Evolutionary conservation across 129 eudicot genomes (phyloP).

Genomic region (Centaurea solstitialis): DNA sequence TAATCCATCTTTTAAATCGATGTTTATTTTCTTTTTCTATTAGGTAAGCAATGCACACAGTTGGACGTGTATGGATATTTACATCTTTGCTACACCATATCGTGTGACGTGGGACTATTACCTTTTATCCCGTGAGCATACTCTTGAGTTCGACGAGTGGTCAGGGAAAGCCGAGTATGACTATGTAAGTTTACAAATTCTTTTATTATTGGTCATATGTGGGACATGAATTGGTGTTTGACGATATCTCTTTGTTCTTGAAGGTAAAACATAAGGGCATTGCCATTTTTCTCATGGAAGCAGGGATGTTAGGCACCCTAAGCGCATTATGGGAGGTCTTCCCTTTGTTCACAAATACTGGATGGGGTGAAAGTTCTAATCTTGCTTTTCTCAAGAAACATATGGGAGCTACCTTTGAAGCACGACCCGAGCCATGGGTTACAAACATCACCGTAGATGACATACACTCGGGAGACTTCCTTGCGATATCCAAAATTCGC

Average conservation of each 20-base stretch:
- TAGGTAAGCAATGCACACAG: constrained; percentile 91
- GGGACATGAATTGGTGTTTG: neutral
- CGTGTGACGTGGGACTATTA: constrained; percentile 99
- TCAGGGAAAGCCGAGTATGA: constrained; percentile 80
- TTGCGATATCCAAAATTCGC: constrained; percentile 90
- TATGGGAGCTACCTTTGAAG: constrained; percentile 80
- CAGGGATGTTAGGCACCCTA: constrained; percentile 93
- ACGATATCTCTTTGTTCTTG: neutral
- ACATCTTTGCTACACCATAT: constrained; percentile 93
- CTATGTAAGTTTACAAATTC: constrained; percentile 62
- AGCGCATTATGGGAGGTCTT: constrained; percentile 89
- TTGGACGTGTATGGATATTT: constrained; percentile 98
- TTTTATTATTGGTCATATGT: neutral
- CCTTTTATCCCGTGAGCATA: constrained; percentile 77
- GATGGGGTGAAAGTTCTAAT: constrained; percentile 94
- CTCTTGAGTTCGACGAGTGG: constrained; percentile 87
- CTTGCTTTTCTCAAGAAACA: constrained; percentile 77
- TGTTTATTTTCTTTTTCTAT: neutral
- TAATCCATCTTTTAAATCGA: neutral
- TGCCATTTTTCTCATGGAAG: constrained; percentile 93
- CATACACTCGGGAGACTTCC: constrained; percentile 93
- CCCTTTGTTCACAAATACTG: constrained; percentile 88
- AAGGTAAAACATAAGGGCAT: constrained; percentile 76
- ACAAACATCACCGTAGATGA: constrained; percentile 74
- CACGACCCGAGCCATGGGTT: constrained; percentile 80